phyloP scores from a whole-genome alignment of 805 yeast genomes.

The Lipomyces yamanashiensis region DNA sequence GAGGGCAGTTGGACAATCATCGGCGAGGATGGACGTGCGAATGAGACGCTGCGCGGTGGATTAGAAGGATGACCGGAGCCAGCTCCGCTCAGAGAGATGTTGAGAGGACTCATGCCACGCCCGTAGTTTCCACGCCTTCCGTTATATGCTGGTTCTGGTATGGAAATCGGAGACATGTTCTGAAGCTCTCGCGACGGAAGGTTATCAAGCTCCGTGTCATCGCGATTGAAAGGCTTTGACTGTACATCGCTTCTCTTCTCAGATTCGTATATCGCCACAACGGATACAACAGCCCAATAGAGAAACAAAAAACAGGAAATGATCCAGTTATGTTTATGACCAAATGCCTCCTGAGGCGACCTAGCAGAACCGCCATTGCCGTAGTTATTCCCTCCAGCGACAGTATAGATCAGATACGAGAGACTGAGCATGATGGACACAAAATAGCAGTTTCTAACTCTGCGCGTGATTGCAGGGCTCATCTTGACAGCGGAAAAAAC shows the following conservation, averaged over 20 bases:
- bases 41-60: too few relatives aligned
- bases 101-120: too few relatives aligned
- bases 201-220: neutral
- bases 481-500: slow-evolving; percentile 4
- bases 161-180: neutral
- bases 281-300: slow-evolving; percentile 6
- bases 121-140: too few relatives aligned
- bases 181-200: neutral
- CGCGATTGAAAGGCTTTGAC: neutral
- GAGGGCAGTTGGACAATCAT: neutral
- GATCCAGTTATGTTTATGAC: slow-evolving; percentile 7
- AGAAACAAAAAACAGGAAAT: slow-evolving; percentile 2
- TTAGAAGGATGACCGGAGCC: too few relatives aligned
- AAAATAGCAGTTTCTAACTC: neutral
- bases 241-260: neutral
- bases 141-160: neutral
- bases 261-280: slow-evolving; percentile 1
- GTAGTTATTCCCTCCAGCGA: slow-evolving; percentile 3
- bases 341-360: neutral
- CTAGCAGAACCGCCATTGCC: neutral
- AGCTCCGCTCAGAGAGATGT: too few relatives aligned
- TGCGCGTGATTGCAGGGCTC: slow-evolving; percentile 3
- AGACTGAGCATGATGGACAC: slow-evolving; percentile 6
- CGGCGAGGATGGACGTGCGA: neutral
- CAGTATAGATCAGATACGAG: slow-evolving; percentile 9